phyloP scores from a whole-genome alignment of 2,329 filamentous ascomycete species.

The Fusarium keratoplasticum region DNA sequence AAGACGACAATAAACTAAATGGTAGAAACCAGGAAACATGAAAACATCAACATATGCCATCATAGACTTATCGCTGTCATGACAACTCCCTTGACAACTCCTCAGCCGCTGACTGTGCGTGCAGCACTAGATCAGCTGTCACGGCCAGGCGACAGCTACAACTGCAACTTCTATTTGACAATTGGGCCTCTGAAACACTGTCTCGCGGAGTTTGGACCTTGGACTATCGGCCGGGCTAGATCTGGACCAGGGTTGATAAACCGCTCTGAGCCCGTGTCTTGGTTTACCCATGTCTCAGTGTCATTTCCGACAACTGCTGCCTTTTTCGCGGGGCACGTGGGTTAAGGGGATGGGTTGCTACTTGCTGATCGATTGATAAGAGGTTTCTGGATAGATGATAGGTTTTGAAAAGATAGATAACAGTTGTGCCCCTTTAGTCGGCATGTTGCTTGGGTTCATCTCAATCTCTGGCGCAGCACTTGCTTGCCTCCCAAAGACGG shows the following conservation, averaged over 20 bases:
- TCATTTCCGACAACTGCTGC: not conserved
- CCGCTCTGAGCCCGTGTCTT: not conserved
- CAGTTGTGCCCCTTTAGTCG: not conserved
- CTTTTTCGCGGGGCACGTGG: not conserved
- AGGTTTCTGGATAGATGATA: not conserved
- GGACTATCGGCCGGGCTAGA: slow-evolving; percentile 4
- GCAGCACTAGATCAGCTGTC: not conserved
- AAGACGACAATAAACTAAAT: not conserved
- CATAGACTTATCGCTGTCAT: slow-evolving; percentile 1
- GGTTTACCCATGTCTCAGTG: not conserved
- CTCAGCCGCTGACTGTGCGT: not conserved
- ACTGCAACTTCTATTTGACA: slow-evolving; percentile 9
- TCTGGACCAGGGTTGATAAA: not conserved
- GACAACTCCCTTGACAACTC: slow-evolving; percentile 10
- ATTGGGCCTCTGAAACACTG: not conserved
- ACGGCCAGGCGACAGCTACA: not conserved
- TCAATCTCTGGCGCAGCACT: not conserved
- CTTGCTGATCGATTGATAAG: not conserved
- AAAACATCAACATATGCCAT: not conserved
- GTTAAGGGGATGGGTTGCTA: not conserved
- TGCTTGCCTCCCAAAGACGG: not conserved
- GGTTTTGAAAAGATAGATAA: not conserved
- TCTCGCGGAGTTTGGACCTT: not conserved
- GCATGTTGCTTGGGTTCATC: not conserved
- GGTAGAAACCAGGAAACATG: not conserved